Evolutionary conservation across 2,329 filamentous ascomycete species (phyloP).

Genomic region (Aspergillus persii): DNA sequence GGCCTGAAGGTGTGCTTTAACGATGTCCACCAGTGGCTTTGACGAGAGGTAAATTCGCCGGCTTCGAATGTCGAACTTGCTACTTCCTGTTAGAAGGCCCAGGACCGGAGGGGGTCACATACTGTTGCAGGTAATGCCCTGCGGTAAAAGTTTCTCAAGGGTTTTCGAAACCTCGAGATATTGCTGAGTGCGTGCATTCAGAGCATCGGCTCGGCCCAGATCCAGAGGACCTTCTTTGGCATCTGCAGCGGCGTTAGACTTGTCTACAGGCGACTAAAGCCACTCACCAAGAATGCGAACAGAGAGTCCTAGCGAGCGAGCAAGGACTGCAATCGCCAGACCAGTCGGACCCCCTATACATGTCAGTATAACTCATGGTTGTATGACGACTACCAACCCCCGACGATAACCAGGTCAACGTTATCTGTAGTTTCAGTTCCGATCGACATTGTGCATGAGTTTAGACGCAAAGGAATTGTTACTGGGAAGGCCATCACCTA

Average conservation of each 20-base stretch:
- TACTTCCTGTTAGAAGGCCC: background rate
- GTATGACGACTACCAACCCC: background rate
- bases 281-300: background rate
- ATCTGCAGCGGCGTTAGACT: background rate
- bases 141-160: background rate
- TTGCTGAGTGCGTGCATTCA: constrained; percentile 3
- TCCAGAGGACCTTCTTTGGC: constrained; percentile 1
- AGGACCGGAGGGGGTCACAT: background rate
- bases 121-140: constrained; percentile 4
- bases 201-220: constrained; percentile 1
- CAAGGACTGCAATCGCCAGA: background rate
- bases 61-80: constrained; percentile 8
- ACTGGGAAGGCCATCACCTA: background rate
- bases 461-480: background rate
- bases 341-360: background rate
- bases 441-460: background rate
- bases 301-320: background rate
- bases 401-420: background rate
- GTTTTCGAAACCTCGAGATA: constrained; percentile 1
- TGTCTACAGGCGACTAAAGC: no score
- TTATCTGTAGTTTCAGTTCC: background rate
- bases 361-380: background rate
- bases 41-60: constrained; percentile 4
- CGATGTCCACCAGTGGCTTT: constrained; percentile 8
- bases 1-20: constrained; percentile 4